Evolutionary conservation across 1,284 basidiomycete species (phyloP).

Genomic region (Neolentinus lepideus): DNA sequence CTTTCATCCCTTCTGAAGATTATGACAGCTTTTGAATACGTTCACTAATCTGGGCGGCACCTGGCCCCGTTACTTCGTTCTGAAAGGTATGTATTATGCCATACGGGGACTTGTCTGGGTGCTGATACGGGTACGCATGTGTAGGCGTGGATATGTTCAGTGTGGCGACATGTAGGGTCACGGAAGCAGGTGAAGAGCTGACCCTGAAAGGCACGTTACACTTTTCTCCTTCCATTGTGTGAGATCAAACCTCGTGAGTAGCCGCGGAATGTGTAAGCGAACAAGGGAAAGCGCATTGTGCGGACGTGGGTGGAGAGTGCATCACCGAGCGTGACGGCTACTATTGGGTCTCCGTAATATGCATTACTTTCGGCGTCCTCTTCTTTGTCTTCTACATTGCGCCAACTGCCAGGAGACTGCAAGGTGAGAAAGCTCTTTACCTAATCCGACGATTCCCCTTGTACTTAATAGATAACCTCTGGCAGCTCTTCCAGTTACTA

Average conservation of each 20-base stretch:
- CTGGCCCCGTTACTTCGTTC: slow-evolving; percentile 92
- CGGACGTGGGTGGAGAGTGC: slow-evolving; percentile 74
- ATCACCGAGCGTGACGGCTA: slow-evolving; percentile 87
- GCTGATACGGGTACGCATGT: slow-evolving; percentile 6
- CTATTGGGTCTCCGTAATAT: slow-evolving; percentile 79
- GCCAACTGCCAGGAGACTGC: slow-evolving; percentile 79
- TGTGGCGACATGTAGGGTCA: slow-evolving; percentile 73
- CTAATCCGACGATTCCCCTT: slow-evolving; percentile 7
- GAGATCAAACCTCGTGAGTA: slow-evolving; percentile 20
- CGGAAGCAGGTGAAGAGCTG: slow-evolving; percentile 43
- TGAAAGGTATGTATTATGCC: slow-evolving; percentile 54
- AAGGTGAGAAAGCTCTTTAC: slow-evolving; percentile 49
- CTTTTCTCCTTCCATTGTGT: neutral
- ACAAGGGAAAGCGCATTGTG: slow-evolving; percentile 77
- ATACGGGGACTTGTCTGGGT: neutral
- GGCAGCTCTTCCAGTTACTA: slow-evolving; percentile 49
- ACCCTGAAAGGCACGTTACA: slow-evolving; percentile 47
- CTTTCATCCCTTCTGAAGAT: slow-evolving; percentile 6
- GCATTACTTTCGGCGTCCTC: slow-evolving; percentile 68
- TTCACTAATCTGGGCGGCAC: slow-evolving; percentile 97
- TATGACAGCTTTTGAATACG: slow-evolving; percentile 80
- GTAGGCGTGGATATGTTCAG: slow-evolving; percentile 82
- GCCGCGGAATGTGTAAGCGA: slow-evolving; percentile 87
- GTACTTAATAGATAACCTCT: neutral
- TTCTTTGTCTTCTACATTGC: slow-evolving; percentile 76